A percentile compares a stretch with the other conserved stretches of the same genome.
Evolutionary conservation across 2,329 filamentous ascomycete genomes (phyloP).

Genomic region (Metarhizium brunneum): DNA sequence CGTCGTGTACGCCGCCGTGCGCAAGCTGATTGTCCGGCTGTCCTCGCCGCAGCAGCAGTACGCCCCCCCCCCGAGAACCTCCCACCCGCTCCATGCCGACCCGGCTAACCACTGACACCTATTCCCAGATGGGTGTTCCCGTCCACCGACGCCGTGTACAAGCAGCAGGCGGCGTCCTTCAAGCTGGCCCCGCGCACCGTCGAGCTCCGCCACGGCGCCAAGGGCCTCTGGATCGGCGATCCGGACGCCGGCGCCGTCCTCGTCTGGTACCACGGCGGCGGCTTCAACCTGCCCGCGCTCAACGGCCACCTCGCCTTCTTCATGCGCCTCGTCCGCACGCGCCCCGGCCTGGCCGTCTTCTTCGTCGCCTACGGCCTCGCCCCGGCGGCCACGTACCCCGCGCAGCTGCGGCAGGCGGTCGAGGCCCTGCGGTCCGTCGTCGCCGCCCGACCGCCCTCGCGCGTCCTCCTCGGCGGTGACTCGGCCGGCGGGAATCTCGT

Average conservation of each 20-base stretch:
- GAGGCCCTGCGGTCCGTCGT: constrained; percentile 10
- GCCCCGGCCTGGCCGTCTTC: constrained; percentile 11
- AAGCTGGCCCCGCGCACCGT: constrained; percentile 6
- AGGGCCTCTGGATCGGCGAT: constrained; percentile 14
- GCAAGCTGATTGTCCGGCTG: constrained; percentile 7
- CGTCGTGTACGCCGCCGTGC: constrained; percentile 10
- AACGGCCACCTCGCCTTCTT: constrained; percentile 10
- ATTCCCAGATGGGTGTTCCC: constrained; percentile 8
- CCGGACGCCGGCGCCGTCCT: constrained; percentile 10
- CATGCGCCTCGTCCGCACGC: constrained; percentile 7
- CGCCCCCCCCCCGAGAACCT: not conserved
- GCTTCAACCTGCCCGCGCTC: constrained; percentile 10
- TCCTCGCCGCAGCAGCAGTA: constrained; percentile 11
- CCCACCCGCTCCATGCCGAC: too few relatives aligned
- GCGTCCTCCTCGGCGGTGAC: constrained; percentile 10
- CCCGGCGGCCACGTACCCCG: constrained; percentile 11
- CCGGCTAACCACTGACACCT: not conserved
- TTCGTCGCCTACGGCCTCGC: constrained; percentile 10
- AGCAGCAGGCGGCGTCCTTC: constrained; percentile 4
- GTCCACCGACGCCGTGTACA: constrained; percentile 8
- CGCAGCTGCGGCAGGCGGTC: constrained; percentile 12
- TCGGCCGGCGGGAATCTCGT: constrained; percentile 11
- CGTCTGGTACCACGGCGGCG: constrained; percentile 14
- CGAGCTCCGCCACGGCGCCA: constrained; percentile 9
- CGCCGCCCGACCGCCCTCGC: not conserved